Percentiles rank a stretch among this genome's conserved stretches.
Evolutionary conservation across 805 yeast genomes (phyloP).

Genomic region (Aciculoconidium aculeatum): DNA sequence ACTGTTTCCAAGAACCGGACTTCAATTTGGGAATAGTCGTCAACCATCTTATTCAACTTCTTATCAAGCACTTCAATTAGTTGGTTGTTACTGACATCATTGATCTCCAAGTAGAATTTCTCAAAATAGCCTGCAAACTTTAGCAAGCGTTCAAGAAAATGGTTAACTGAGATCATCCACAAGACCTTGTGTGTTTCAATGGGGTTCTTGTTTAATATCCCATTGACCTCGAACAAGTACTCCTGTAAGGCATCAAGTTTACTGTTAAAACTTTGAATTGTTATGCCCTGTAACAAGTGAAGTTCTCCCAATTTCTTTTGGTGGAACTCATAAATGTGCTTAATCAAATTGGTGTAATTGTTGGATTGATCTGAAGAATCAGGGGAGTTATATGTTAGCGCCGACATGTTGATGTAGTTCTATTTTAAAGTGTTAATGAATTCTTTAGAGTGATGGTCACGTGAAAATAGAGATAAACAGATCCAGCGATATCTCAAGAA

Average conservation of each 20-base stretch:
- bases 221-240: slow-evolving; percentile 11
- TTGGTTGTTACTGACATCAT: slow-evolving; percentile 2
- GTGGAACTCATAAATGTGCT: not conserved
- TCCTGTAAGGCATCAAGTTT: slow-evolving; percentile 15
- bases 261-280: slow-evolving; percentile 8
- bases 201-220: slow-evolving; percentile 9
- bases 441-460: too few relatives aligned
- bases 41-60: slow-evolving; percentile 5
- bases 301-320: not conserved
- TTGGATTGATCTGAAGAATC: not conserved
- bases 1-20: slow-evolving; percentile 1
- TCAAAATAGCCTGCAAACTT: slow-evolving; percentile 7
- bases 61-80: slow-evolving; percentile 4
- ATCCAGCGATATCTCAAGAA: too few relatives aligned
- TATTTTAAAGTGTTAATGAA: too few relatives aligned
- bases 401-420: too few relatives aligned
- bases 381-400: not conserved
- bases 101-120: too few relatives aligned
- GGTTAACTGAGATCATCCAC: slow-evolving; percentile 13
- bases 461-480: too few relatives aligned
- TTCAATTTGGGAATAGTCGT: slow-evolving; percentile 3
- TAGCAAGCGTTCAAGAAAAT: slow-evolving; percentile 6
- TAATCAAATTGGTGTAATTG: not conserved
- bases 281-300: not conserved
- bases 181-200: slow-evolving; percentile 12